Percentiles rank a stretch among this genome's conserved stretches.
Conservation (phyloP, 371 early-diverging fungal species). For the Mucor lusitanicus region DNA sequence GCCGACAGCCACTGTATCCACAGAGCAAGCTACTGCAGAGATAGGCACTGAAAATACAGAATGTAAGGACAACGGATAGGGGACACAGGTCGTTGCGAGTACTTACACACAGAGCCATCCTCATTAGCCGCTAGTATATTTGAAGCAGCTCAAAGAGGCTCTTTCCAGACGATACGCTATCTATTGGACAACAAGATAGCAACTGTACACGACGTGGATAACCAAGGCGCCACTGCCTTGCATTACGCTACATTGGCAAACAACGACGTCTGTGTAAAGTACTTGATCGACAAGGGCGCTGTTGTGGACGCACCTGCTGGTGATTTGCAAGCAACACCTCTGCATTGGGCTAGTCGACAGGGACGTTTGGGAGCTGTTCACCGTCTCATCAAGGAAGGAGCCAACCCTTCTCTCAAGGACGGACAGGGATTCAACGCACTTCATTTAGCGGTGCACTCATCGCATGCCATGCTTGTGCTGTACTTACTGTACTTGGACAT, state of each 20-base stretch:
- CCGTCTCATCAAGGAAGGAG: conserved; percentile 76
- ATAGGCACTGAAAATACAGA: conserved; percentile 1
- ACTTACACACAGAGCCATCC: neutral
- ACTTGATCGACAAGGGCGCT: conserved; percentile 81
- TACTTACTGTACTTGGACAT: conserved; percentile 70
- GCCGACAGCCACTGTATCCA: conserved; percentile 5
- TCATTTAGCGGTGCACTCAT: conserved; percentile 92
- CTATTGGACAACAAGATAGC: conserved; percentile 56
- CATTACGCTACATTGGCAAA: conserved; percentile 86
- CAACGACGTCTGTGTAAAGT: conserved; percentile 72
- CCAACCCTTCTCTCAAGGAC: conserved; percentile 73
- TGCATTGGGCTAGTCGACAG: conserved; percentile 89
- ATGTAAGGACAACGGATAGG: neutral
- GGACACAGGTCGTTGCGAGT: neutral
- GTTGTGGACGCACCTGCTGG: conserved; percentile 76
- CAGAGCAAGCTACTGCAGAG: conserved; percentile 13
- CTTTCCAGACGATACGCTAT: conserved; percentile 53
- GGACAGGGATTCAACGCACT: conserved; percentile 89
- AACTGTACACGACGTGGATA: conserved; percentile 57
- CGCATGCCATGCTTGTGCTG: conserved; percentile 72
- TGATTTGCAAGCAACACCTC: conserved; percentile 80
- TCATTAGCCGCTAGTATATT: conserved; percentile 40
- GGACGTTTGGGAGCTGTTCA: conserved; percentile 77
- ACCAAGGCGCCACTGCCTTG: conserved; percentile 69
- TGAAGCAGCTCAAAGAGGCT: conserved; percentile 72